phyloP scores from a whole-genome alignment of 345 rosid genomes.

The Arabis hirsuta region DNA sequence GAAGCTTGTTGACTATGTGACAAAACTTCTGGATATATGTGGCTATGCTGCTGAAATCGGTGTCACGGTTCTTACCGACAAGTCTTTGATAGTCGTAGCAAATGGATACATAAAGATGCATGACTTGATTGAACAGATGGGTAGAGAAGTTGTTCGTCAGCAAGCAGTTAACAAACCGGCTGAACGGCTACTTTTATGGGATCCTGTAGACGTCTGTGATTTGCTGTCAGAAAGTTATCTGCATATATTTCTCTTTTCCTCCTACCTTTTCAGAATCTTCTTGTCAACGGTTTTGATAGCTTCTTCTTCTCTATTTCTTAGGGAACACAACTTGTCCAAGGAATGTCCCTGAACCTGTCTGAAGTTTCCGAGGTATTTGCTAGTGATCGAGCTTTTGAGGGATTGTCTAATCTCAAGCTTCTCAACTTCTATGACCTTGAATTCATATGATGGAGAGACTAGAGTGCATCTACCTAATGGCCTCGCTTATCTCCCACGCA shows the following conservation, averaged over 20 bases:
- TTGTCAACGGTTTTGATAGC: conserved; percentile 24
- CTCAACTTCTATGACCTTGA: conserved; percentile 37
- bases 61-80: conserved; percentile 42
- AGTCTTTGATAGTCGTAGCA: conserved; percentile 37
- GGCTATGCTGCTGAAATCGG: conserved; percentile 41
- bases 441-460: conserved; percentile 40
- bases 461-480: conserved; percentile 30
- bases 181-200: conserved; percentile 39
- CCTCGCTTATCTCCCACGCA: conserved; percentile 34
- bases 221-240: conserved; percentile 36
- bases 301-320: conserved; percentile 11
- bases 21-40: conserved; percentile 36
- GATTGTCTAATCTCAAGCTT: conserved; percentile 39
- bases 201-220: conserved; percentile 31
- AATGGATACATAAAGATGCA: conserved; percentile 36
- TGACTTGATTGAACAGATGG: conserved; percentile 45
- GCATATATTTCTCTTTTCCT: conserved; percentile 13
- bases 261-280: conserved; percentile 3
- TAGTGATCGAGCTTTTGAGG: conserved; percentile 28
- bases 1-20: conserved; percentile 32
- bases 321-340: conserved; percentile 44
- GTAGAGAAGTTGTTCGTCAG: conserved; percentile 40
- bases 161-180: conserved; percentile 36
- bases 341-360: conserved; percentile 33
- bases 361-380: conserved; percentile 14